A percentile compares a stretch with the other conserved stretches of the same genome.
Conservation (phyloP, 2,329 filamentous ascomycete genomes). For the Allantophomopsis lycopodina region DNA sequence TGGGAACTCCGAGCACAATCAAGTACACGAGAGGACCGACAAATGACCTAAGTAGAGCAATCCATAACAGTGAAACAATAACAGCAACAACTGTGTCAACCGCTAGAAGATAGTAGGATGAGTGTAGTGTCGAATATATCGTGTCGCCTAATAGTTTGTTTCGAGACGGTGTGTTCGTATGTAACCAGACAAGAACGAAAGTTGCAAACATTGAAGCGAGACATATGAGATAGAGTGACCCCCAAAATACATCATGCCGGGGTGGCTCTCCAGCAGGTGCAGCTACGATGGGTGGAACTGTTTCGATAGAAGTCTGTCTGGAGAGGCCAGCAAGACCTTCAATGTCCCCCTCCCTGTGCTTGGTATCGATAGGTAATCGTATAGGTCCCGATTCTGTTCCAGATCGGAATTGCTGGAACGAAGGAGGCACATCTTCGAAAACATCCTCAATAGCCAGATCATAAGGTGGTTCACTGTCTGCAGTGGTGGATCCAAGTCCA, state of each 20-base stretch:
- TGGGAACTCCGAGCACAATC: constrained; percentile 71
- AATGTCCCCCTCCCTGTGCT: constrained; percentile 9
- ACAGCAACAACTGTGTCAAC: constrained; percentile 87
- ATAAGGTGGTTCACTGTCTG: constrained; percentile 43
- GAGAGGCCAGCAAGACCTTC: constrained; percentile 8
- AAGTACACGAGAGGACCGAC: constrained; percentile 70
- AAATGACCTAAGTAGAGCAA: constrained; percentile 77
- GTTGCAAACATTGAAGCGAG: constrained; percentile 76
- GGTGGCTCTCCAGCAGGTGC: constrained; percentile 55
- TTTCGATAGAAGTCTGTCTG: constrained; percentile 17
- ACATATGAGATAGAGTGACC: constrained; percentile 75
- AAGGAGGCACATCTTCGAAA: constrained; percentile 39
- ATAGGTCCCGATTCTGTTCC: constrained; percentile 14
- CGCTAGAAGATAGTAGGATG: constrained; percentile 79
- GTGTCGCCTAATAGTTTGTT: constrained; percentile 77
- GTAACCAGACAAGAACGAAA: constrained; percentile 78
- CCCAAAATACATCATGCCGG: constrained; percentile 82
- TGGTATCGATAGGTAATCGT: constrained; percentile 13
- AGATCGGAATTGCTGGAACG: constrained; percentile 43
- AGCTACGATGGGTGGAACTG: constrained; percentile 40
- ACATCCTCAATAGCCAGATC: constrained; percentile 42
- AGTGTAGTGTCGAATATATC: constrained; percentile 78
- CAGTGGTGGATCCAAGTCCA: constrained; percentile 57
- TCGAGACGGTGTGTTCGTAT: constrained; percentile 59
- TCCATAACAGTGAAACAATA: constrained; percentile 79